Base-by-base conservation (phyloP, 1,284 basidiomycete species). In the Ustilago lituana region DNA sequence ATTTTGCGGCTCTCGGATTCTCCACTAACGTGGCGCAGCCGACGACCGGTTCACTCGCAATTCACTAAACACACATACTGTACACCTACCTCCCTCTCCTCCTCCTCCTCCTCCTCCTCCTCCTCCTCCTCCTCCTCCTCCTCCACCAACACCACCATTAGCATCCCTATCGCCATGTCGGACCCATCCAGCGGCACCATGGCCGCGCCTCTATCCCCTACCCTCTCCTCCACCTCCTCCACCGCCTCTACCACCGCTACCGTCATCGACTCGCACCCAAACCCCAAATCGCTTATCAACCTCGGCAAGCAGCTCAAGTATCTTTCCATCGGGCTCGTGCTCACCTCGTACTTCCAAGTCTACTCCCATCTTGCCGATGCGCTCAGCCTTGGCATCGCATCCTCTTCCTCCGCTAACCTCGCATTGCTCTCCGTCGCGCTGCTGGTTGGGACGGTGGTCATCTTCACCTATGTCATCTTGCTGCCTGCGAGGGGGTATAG, bases 261-360 rank as follows among this genome's bases (percentile, higher is more conserved):
- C 24, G 53, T 69, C 7, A 52, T 60, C 36, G 56, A 63, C 7
- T n/a, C 44, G 15, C 50, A 56, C 15, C 45, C 60, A 4, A 60
- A 63, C 20, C 51, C 60, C 10, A 60, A 64, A 44, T 60, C 60
- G 12, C 26, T 65, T 5, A 31, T 57, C 32, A 75, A 75, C 44
- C 47, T 73, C 11, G 41, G 45, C 55, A 75, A 75, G 40, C 73
- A 75, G 40, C 43, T 67, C 50, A 75, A 75, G 45, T 73, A 67
- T 40, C 48, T 73, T 29, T 37, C 39, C 15, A 59, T 64, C 35
- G 69, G 73, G 15, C 33, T 52, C 1, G 26, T 47, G 19, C 32
- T 62, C 9, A 33, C 47, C 1, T 40, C 41, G 17, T 75, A 73
- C 46, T 68, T 75, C 14, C 63, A 75, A 23, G 70, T 75, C 2